A percentile compares a stretch with the other conserved stretches of the same genome.
Evolutionary conservation across 2,329 filamentous ascomycete species (phyloP).

Genomic region (Pseudofabraea citricarpa): DNA sequence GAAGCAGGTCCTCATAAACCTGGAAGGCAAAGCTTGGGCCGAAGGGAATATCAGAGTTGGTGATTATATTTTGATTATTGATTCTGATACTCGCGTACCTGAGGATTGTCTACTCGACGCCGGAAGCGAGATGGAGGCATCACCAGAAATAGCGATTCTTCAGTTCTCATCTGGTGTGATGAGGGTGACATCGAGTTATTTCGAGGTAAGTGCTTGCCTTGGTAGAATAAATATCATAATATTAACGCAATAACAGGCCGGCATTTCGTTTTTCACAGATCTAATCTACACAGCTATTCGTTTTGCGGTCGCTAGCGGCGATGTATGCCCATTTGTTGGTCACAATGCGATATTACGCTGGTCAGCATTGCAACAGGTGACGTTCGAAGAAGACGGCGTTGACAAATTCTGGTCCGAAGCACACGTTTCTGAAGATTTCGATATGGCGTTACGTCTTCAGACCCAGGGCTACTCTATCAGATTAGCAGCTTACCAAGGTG

Average conservation of each 20-base stretch:
- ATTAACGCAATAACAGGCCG: conserved; percentile 35
- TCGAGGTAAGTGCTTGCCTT: conserved; percentile 37
- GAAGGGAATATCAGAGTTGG: conserved; percentile 57
- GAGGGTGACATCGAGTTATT: conserved; percentile 71
- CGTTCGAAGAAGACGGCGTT: conserved; percentile 61
- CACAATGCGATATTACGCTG: conserved; percentile 75
- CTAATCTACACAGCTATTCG: conserved; percentile 73
- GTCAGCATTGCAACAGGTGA: conserved; percentile 70
- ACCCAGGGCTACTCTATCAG: conserved; percentile 68
- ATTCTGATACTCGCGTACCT: conserved; percentile 68
- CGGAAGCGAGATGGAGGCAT: conserved; percentile 77
- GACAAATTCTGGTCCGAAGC: conserved; percentile 81
- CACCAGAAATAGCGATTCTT: conserved; percentile 72
- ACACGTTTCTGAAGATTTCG: conserved; percentile 77
- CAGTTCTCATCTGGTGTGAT: conserved; percentile 75
- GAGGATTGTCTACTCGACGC: conserved; percentile 73
- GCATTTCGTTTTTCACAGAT: conserved; percentile 68
- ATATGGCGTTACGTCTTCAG: conserved; percentile 75
- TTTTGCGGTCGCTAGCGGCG: conserved; percentile 70
- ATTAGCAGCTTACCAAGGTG: conserved; percentile 66
- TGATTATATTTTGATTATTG: conserved; percentile 62
- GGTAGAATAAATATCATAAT: neutral
- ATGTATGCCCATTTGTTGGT: conserved; percentile 74
- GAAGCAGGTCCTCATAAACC: conserved; percentile 43
- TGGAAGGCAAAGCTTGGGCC: conserved; percentile 49